Percentiles rank a stretch among this genome's conserved stretches.
These are phyloP conservation scores for Dictyostelium intermedium DNA, from an alignment of 78 protist genomes.

Conservation along the genomic window DNA sequence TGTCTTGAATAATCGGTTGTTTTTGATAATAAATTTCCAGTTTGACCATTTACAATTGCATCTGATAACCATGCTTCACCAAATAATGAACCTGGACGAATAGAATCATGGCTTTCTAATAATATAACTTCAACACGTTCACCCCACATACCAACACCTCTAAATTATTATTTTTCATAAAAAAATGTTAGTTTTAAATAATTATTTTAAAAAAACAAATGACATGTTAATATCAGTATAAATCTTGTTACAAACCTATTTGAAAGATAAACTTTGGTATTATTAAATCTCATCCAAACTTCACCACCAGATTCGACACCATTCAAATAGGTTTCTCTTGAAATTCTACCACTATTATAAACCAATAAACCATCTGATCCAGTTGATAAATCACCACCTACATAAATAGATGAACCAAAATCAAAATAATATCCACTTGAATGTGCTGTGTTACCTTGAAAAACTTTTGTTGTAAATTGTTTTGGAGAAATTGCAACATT, in stretches of 20 bases:
- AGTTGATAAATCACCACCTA: conserved; percentile 23
- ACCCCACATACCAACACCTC: conserved; percentile 74
- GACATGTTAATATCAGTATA: too few relatives aligned
- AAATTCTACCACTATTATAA: conserved; percentile 36
- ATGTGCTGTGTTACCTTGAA: conserved; percentile 86
- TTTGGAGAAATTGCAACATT: conserved; percentile 24
- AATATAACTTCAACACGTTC: conserved; percentile 26
- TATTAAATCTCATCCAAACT: conserved; percentile 68
- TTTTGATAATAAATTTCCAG: background rate
- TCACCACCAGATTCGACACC: background rate
- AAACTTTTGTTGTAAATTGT: conserved; percentile 35
- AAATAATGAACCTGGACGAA: conserved; percentile 35
- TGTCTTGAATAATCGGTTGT: conserved; percentile 21
- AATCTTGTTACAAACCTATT: background rate
- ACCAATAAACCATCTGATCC: background rate
- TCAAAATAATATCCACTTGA: conserved; percentile 70
- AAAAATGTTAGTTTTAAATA: too few relatives aligned
- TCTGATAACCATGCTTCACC: conserved; percentile 40
- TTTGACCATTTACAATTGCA: conserved; percentile 55
- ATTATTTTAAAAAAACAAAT: too few relatives aligned
- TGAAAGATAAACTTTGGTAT: conserved; percentile 25
- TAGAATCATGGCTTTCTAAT: conserved; percentile 13
- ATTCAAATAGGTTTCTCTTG: conserved; percentile 43
- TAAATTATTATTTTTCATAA: background rate
- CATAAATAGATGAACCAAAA: conserved; percentile 78